Percentiles rank a stretch among this genome's conserved stretches.
These are phyloP conservation scores for Sporothrix brasiliensis DNA, from an alignment of 2,329 filamentous ascomycete genomes.

Conservation along the genomic window DNA sequence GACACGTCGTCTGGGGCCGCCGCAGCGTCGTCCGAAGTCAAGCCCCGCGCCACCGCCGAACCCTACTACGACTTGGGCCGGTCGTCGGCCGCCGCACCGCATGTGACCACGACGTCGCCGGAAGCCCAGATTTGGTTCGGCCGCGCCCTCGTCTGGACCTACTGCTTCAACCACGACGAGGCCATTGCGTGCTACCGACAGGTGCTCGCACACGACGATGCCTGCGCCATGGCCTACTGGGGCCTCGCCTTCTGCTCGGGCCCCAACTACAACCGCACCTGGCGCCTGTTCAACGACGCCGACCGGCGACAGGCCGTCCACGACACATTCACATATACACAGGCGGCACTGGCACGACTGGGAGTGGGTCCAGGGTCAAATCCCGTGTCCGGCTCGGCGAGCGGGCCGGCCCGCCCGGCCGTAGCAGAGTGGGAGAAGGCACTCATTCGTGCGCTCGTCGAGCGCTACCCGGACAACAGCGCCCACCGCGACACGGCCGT, in stretches of 20 bases:
- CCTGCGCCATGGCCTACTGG: slow-evolving; percentile 68
- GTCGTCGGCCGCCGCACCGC: background rate
- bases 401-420: background rate
- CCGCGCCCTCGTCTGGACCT: slow-evolving; percentile 72
- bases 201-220: slow-evolving; percentile 57
- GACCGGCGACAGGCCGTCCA: slow-evolving; percentile 50
- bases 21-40: background rate
- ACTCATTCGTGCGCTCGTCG: slow-evolving; percentile 20
- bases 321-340: slow-evolving; percentile 13
- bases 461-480: slow-evolving; percentile 26
- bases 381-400: background rate
- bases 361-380: background rate
- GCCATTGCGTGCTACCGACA: slow-evolving; percentile 64
- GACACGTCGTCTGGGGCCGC: background rate
- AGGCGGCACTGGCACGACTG: slow-evolving; percentile 10
- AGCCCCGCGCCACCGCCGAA: slow-evolving; percentile 18
- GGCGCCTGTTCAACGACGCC: slow-evolving; percentile 67
- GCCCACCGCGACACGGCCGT: slow-evolving; percentile 15
- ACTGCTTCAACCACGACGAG: slow-evolving; percentile 77
- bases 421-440: slow-evolving; percentile 26
- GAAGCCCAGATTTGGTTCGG: slow-evolving; percentile 66
- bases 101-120: slow-evolving; percentile 23
- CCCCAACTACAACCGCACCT: slow-evolving; percentile 77
- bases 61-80: slow-evolving; percentile 31
- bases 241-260: slow-evolving; percentile 71